Base-by-base conservation (phyloP, 345 rosid species). In the Pugionium dolabratum region DNA sequence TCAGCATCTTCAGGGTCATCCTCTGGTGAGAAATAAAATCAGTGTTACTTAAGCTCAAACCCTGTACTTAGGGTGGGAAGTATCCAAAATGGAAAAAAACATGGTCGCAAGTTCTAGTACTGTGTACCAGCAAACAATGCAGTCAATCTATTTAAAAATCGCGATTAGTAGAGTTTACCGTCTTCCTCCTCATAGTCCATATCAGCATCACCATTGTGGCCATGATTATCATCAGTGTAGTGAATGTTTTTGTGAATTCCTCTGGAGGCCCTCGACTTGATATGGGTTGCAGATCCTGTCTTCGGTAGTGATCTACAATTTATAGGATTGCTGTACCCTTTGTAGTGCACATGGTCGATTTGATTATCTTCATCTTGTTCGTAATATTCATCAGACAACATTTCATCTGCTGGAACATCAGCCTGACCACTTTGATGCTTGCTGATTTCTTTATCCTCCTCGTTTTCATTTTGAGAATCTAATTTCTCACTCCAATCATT, bases 1-100 rank as follows among this genome's bases (percentile, higher is more conserved):
- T 95, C 99, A 25, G 84, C 95, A 78, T 95, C 99, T 72, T 89
- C 91, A 47, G 98, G 98, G 82, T 95, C 99, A 83, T 95, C 99
- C 75, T 79, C 97, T 91, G 90, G 77, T 42, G 66, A 70, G 65
- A 36, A 82, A 73, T 58, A 79, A 68, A 40, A 79, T 30, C 55
- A 76, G 34, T 55, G 73, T 67, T 34, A 67, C 35, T 18, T 32
- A 66, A 74, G 48, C 58, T 10, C 43, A 58, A 40, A 74, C 50
- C 9, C 54, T 50, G 41, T 35, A 39, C 51, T 37, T 37, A 28
- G 35, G 34, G 27, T 39, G 47, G 11, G 7, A 61, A 46, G 47
- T n/a, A 35, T 5, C 50, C 41, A 49, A 32, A 11, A 18, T 18
- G 18, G 18, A 18, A 37, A 49, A 51, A 54, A 47, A 54, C 48